Evolutionary conservation across 2,329 filamentous ascomycete genomes (phyloP).

Genomic region (Cordyceps cateniannulata): DNA sequence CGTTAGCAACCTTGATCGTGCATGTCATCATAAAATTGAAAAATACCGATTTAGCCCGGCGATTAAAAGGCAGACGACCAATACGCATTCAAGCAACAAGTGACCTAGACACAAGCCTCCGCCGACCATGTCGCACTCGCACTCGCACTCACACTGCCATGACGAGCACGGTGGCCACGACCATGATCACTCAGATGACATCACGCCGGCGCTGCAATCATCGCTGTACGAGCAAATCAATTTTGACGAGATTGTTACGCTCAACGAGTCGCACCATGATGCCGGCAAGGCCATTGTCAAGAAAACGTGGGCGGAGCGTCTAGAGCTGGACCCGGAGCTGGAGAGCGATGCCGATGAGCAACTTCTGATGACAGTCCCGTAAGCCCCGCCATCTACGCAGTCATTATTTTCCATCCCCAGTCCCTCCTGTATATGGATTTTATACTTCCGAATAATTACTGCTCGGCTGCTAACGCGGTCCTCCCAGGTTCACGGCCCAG

Average conservation of each 20-base stretch:
- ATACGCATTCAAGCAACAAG: neutral
- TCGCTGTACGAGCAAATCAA: slow-evolving; percentile 89
- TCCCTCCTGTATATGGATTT: neutral
- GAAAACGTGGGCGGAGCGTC: slow-evolving; percentile 85
- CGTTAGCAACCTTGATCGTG: neutral
- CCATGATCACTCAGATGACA: slow-evolving; percentile 88
- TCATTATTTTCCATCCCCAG: neutral
- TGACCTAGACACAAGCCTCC: neutral
- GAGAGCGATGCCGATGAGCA: slow-evolving; percentile 87
- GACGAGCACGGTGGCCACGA: slow-evolving; percentile 41
- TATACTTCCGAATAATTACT: neutral
- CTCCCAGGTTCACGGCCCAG: slow-evolving; percentile 76
- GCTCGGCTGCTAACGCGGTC: neutral
- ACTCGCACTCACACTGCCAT: slow-evolving; percentile 47
- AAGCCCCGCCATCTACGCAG: slow-evolving; percentile 32
- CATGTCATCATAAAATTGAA: neutral
- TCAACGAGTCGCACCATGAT: slow-evolving; percentile 70
- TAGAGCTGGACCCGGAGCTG: slow-evolving; percentile 66
- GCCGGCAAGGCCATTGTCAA: slow-evolving; percentile 70
- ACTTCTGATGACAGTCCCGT: slow-evolving; percentile 88
- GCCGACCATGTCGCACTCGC: slow-evolving; percentile 20
- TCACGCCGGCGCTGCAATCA: slow-evolving; percentile 83
- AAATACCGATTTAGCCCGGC: neutral
- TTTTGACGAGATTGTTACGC: slow-evolving; percentile 74
- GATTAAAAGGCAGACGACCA: neutral